Evolutionary conservation across 805 yeast genomes (phyloP).

Genomic region (Saccharomycopsis sp.): DNA sequence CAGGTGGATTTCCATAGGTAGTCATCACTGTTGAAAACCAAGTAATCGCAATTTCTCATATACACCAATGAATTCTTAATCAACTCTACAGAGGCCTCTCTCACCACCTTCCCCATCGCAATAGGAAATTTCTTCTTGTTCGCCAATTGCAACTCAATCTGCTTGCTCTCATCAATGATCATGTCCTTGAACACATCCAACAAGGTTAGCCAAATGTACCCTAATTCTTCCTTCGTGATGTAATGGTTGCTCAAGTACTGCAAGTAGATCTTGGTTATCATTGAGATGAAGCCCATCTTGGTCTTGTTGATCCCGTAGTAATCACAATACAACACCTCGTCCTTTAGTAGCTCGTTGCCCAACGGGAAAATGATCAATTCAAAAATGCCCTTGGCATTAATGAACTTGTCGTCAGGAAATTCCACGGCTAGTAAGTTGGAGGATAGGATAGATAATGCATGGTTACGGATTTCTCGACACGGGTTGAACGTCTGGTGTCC

Average conservation of each 20-base stretch:
- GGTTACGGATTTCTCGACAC: constrained; percentile 64
- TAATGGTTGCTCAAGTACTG: constrained; percentile 33
- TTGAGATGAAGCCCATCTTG: constrained; percentile 57
- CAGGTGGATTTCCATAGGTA: constrained; percentile 20
- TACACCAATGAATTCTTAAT: constrained; percentile 18
- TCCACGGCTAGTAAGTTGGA: constrained; percentile 39
- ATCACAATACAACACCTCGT: constrained; percentile 57
- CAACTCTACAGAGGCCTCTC: constrained; percentile 18
- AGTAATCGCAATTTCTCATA: constrained; percentile 16
- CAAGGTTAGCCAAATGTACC: constrained; percentile 19
- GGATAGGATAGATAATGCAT: constrained; percentile 59
- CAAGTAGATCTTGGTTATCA: constrained; percentile 60
- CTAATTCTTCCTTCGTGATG: constrained; percentile 17
- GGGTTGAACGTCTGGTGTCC: constrained; percentile 90
- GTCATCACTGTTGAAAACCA: constrained; percentile 6
- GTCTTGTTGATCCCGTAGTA: constrained; percentile 56
- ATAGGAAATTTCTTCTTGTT: constrained; percentile 13
- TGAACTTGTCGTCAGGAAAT: constrained; percentile 31
- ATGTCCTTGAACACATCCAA: constrained; percentile 18
- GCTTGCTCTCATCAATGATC: constrained; percentile 16
- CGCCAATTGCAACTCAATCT: constrained; percentile 9
- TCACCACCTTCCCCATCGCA: neutral
- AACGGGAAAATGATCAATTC: constrained; percentile 73
- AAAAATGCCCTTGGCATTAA: constrained; percentile 50
- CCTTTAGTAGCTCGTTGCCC: constrained; percentile 56